Base-by-base conservation (phyloP, 345 rosid genomes). In the Sonneratia alba region DNA sequence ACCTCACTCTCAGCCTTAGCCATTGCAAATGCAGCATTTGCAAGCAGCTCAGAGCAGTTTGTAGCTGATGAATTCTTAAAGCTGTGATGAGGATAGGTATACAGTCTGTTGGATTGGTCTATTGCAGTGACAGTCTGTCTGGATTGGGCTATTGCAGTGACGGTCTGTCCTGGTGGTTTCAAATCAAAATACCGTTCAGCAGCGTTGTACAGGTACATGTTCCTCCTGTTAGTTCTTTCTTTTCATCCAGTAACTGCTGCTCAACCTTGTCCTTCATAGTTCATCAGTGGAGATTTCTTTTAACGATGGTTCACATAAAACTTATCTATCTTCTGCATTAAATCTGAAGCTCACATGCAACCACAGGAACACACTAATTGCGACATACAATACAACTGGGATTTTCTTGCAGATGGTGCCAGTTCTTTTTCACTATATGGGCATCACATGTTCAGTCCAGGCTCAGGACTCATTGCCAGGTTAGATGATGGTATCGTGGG, bases 151-250 rank as follows among this genome's bases (percentile, higher is more conserved):
- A 80, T 73, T 84, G 82, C 56, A 49, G 79, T 70, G 71, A 85
- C 68, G 49, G 81, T 81, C 75, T 78, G 72, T 79, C 80, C 86
- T 81, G 82, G 85, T 72, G 80, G 80, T 5, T 64, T 83, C 69
- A 73, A 78, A 82, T 84, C 76, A 75, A 82, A 87, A 78, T 80
- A 86, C 91, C 83, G 85, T 84, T 72, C 73, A 71, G 77, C 87
- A 80, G 84, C 87, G 77, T 75, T 88, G 91, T 87, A 89, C 96
- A 89, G 99, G 96, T 89, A 89, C 38, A 12, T 6, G 5, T 27
- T 9, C 8, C 66, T 53, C 34, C 38, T 36, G 22, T 37, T 69
- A 18, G 9, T 62, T 72, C 69, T 21, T 51, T 38, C 55, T 11
- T 49, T 18, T 40, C 21, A 18, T 36, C 65, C 37, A 47, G 38